A percentile compares a stretch with the other conserved stretches of the same genome.
These are phyloP conservation scores for Calonectria crousiana DNA, from an alignment of 2,329 filamentous ascomycete species.

Conservation along the genomic window DNA sequence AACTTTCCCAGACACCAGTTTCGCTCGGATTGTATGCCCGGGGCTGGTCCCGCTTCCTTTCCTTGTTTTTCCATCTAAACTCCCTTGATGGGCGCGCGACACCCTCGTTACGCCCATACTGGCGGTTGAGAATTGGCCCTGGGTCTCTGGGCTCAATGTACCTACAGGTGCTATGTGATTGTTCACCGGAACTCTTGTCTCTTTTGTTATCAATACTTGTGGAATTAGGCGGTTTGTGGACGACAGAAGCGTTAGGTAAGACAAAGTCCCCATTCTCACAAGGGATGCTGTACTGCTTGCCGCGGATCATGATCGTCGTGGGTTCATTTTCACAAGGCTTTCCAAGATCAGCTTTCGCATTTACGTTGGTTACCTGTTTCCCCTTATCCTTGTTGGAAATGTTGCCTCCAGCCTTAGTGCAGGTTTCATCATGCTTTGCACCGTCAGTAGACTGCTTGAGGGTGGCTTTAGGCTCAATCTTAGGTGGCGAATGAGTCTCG, in stretches of 20 bases:
- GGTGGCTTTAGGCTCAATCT: too few relatives aligned
- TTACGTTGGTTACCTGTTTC: neutral
- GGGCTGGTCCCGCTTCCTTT: neutral
- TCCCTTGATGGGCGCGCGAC: neutral
- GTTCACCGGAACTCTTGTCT: neutral
- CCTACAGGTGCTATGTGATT: neutral
- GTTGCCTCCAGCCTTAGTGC: neutral
- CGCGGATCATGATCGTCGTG: too few relatives aligned
- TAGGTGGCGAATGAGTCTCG: too few relatives aligned
- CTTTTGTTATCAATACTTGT: neutral
- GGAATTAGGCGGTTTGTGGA: neutral
- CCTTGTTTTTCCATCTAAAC: neutral
- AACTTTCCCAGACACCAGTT: neutral
- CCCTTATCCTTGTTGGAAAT: neutral
- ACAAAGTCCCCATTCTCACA: too few relatives aligned
- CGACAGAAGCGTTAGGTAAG: neutral
- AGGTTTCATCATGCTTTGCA: neutral
- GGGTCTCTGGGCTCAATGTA: neutral
- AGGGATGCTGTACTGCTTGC: neutral
- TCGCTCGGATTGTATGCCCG: neutral
- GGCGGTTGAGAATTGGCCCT: neutral
- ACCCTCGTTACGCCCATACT: neutral
- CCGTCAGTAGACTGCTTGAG: neutral
- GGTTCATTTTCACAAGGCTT: neutral
- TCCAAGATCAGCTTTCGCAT: too few relatives aligned